These are phyloP conservation scores for Clonostachys rhizophaga DNA, from an alignment of 2,329 filamentous ascomycete genomes.

Conservation along the genomic window DNA sequence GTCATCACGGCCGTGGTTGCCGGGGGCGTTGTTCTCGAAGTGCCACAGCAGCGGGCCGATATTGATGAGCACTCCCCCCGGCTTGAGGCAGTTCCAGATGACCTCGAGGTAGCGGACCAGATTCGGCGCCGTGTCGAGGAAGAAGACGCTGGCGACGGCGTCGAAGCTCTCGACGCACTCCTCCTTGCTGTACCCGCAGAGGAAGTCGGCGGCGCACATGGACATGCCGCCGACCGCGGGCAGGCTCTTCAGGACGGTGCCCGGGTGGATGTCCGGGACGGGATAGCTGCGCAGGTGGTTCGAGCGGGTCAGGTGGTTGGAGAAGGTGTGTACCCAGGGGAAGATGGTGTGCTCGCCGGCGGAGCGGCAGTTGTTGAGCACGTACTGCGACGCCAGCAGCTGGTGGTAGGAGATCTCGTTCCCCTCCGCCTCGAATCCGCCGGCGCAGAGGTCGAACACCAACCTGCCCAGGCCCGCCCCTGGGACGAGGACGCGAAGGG, in stretches of 20 bases:
- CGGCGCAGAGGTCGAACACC: slow-evolving; percentile 77
- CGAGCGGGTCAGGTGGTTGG: slow-evolving; percentile 69
- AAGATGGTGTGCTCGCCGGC: slow-evolving; percentile 67
- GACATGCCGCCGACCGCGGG: slow-evolving; percentile 61
- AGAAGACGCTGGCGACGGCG: slow-evolving; percentile 86
- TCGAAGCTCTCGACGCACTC: slow-evolving; percentile 64
- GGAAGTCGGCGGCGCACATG: slow-evolving; percentile 92
- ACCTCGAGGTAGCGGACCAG: slow-evolving; percentile 85
- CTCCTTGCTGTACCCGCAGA: slow-evolving; percentile 71
- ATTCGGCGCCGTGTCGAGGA: slow-evolving; percentile 95
- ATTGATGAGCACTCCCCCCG: slow-evolving; percentile 82
- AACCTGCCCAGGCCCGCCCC: slow-evolving; percentile 85
- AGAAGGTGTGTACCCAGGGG: slow-evolving; percentile 85
- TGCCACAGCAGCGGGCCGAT: slow-evolving; percentile 93
- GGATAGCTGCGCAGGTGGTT: slow-evolving; percentile 71
- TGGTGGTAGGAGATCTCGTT: slow-evolving; percentile 98
- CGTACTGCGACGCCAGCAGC: slow-evolving; percentile 76
- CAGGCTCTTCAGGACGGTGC: slow-evolving; percentile 37
- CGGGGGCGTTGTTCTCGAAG: slow-evolving; percentile 71
- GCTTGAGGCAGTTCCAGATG: slow-evolving; percentile 70
- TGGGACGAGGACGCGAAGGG: slow-evolving; percentile 65
- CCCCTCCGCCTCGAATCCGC: slow-evolving; percentile 74
- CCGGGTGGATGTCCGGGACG: slow-evolving; percentile 79
- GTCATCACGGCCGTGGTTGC: slow-evolving; percentile 47
- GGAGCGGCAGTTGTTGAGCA: slow-evolving; percentile 62